Conservation (phyloP, 805 yeast genomes). For the Debaryomyces hansenii region DNA sequence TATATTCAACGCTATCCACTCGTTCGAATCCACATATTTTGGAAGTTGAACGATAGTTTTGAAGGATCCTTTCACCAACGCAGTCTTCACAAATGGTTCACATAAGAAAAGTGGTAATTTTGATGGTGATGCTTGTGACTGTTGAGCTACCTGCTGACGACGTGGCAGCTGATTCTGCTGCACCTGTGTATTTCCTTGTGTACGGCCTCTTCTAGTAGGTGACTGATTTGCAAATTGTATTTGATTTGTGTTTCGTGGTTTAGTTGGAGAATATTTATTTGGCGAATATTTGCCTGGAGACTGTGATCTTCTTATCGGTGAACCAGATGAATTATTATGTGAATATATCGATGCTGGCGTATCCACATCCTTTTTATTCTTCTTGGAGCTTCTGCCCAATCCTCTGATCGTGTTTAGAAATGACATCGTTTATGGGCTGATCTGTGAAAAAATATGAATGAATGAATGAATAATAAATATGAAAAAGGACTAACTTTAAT, state of each 20-base stretch:
- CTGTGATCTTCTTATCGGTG: conserved; percentile 36
- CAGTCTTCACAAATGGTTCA: conserved; percentile 92
- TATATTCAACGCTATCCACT: conserved; percentile 92
- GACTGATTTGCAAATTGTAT: conserved; percentile 13
- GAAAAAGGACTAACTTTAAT: conserved; percentile 34
- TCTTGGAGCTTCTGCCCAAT: conserved; percentile 46
- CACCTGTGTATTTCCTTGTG: conserved; percentile 7
- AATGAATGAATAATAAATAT: not conserved
- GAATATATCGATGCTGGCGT: conserved; percentile 31
- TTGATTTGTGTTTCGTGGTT: conserved; percentile 14
- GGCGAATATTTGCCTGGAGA: conserved; percentile 45
- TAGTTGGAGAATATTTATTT: conserved; percentile 20
- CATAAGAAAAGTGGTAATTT: conserved; percentile 68
- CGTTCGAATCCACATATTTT: conserved; percentile 89
- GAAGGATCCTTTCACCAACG: conserved; percentile 93
- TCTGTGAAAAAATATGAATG: not conserved
- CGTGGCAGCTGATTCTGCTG: conserved; percentile 11
- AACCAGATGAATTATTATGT: conserved; percentile 31
- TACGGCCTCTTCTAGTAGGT: conserved; percentile 19
- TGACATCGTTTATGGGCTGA: conserved; percentile 30
- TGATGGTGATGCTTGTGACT: conserved; percentile 15
- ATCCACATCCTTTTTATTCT: conserved; percentile 40
- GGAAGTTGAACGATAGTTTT: conserved; percentile 95
- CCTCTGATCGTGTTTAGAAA: conserved; percentile 49
- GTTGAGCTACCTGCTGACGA: conserved; percentile 11